Evolutionary conservation across 2,329 filamentous ascomycete species (phyloP).

Genomic region (Aspergillus terreus): DNA sequence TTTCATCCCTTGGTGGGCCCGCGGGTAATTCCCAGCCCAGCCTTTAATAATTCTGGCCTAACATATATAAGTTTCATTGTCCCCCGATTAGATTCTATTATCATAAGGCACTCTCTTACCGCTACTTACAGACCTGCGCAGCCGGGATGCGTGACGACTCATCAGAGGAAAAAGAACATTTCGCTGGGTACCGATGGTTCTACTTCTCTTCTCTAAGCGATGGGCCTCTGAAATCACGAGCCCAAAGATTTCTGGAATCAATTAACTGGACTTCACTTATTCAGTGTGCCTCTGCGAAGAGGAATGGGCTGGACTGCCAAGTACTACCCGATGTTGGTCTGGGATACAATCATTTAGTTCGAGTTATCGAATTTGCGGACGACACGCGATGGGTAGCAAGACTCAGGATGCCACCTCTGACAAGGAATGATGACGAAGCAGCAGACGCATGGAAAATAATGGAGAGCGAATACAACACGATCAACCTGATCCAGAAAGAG

Average conservation of each 20-base stretch:
- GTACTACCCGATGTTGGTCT: slow-evolving; percentile 3
- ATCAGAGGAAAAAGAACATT: not conserved
- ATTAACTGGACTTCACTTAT: slow-evolving; percentile 1
- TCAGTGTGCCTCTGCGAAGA: not conserved
- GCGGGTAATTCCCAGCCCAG: too few species aligned
- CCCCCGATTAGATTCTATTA: too few species aligned
- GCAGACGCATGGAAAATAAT: too few species aligned
- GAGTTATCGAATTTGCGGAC: not conserved
- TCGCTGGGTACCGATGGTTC: slow-evolving; percentile 1
- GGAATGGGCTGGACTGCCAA: not conserved
- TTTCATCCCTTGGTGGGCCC: not conserved
- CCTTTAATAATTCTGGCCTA: too few species aligned
- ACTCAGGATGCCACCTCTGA: too few species aligned
- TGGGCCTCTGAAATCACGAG: not conserved
- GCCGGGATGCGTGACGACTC: not conserved
- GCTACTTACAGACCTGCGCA: not conserved
- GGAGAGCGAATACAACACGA: too few species aligned
- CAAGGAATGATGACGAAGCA: too few species aligned
- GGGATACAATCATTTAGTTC: slow-evolving; percentile 2
- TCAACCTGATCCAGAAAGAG: too few species aligned
- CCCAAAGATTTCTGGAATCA: slow-evolving; percentile 2
- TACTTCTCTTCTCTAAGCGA: slow-evolving; percentile 3
- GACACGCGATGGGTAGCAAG: not conserved
- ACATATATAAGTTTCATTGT: too few species aligned
- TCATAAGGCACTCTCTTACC: too few species aligned